Conservation (phyloP, 169 alveolate genomes). For the Condylostoma magnum region DNA sequence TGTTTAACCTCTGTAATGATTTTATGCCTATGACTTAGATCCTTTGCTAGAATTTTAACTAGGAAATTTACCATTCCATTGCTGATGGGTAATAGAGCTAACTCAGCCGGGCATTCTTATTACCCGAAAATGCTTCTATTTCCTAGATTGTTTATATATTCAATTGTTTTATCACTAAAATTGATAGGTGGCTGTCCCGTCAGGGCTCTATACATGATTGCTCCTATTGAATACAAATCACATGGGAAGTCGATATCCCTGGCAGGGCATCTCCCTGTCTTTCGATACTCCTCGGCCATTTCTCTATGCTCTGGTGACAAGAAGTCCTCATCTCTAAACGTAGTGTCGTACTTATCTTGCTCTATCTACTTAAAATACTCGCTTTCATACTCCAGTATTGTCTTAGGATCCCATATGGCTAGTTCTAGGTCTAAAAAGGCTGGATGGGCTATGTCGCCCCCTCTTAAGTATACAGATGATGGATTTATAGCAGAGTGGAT, state of each 20-base stretch:
- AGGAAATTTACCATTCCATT: conserved; percentile 25
- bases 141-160: background rate
- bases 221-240: conserved; percentile 24
- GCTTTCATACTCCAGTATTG: background rate
- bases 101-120: background rate
- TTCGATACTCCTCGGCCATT: conserved; percentile 18
- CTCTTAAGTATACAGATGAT: conserved; percentile 8
- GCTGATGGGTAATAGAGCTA: conserved; percentile 11
- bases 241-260: background rate
- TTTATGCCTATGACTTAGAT: background rate
- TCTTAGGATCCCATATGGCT: conserved; percentile 23
- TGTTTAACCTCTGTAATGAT: background rate
- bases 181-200: conserved; percentile 8
- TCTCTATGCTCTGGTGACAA: conserved; percentile 24
- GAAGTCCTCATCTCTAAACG: conserved; percentile 25
- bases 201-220: conserved; percentile 7
- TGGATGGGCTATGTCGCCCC: background rate
- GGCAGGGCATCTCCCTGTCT: background rate
- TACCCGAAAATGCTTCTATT: background rate
- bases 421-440: conserved; percentile 25
- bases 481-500: conserved; percentile 15
- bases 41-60: conserved; percentile 13
- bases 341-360: conserved; percentile 27
- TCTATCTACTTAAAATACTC: conserved; percentile 5
- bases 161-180: conserved; percentile 11